Evolutionary conservation across 148 eudicot species (phyloP).

Genomic region (Silene latifolia): DNA sequence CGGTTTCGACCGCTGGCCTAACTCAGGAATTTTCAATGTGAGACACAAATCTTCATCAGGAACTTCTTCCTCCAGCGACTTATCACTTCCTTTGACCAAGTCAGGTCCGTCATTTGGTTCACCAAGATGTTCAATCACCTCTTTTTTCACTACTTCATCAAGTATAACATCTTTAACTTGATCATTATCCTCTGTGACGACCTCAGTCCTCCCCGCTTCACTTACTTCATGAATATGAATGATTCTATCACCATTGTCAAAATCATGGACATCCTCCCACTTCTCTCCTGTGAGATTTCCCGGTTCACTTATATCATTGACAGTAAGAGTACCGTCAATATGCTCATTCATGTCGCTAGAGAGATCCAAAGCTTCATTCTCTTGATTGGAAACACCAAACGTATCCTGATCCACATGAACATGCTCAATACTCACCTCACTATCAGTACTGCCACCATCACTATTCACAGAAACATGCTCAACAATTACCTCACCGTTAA

Average conservation of each 20-base stretch:
- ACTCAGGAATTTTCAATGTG: neutral
- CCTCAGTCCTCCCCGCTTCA: neutral
- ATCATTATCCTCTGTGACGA: neutral
- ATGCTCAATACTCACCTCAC: slow-evolving; percentile 8
- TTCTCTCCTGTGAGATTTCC: neutral
- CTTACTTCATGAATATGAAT: neutral
- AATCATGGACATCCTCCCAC: slow-evolving; percentile 4
- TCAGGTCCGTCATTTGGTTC: slow-evolving; percentile 26
- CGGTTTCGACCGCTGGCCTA: neutral
- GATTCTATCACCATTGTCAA: neutral
- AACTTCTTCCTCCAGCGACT: slow-evolving; percentile 17
- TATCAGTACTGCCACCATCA: neutral
- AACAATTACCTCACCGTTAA: slow-evolving; percentile 13
- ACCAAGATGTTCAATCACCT: slow-evolving; percentile 8
- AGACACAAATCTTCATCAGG: slow-evolving; percentile 29
- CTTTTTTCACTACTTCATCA: neutral
- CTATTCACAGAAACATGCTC: neutral
- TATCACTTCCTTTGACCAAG: slow-evolving; percentile 22
- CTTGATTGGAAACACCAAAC: neutral
- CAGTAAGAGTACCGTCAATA: neutral
- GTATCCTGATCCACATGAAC: neutral
- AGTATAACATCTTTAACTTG: slow-evolving; percentile 22
- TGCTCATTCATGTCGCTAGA: neutral
- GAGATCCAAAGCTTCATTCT: neutral
- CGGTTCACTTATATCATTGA: neutral